A percentile compares a stretch with the other conserved stretches of the same genome.
phyloP scores from a whole-genome alignment of 306 rosid genomes.

The barrel medic (Medicago truncatula) region MtrunA17r5.0-ANR NC_053046.1:40048501-40049000 shows the following conservation, averaged over 20 bases:
- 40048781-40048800: slow-evolving; percentile 41
- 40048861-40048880: slow-evolving; percentile 28
- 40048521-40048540: slow-evolving; percentile 86
- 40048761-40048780: slow-evolving; percentile 75
- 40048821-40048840: slow-evolving; percentile 21
- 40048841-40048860: slow-evolving; percentile 1
- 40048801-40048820: not conserved
- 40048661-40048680: too few relatives aligned
- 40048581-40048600: not conserved
- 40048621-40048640: too few relatives aligned
- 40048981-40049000: slow-evolving; percentile 14
- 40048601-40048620: too few relatives aligned
- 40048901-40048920: not conserved
- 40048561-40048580: not conserved
- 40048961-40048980: slow-evolving; percentile 37
- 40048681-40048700: slow-evolving; percentile 13
- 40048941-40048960: slow-evolving; percentile 33
- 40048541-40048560: slow-evolving; percentile 59
- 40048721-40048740: slow-evolving; percentile 97
- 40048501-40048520: slow-evolving; percentile 81
- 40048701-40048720: slow-evolving; percentile 96
- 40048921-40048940: slow-evolving; percentile 43
- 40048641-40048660: too few relatives aligned
- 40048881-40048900: slow-evolving; percentile 34
- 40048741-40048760: slow-evolving; percentile 86